These are phyloP conservation scores for Zygosaccharomyces pseudorouxii DNA, from an alignment of 805 yeast genomes.

Conservation along the genomic window DNA sequence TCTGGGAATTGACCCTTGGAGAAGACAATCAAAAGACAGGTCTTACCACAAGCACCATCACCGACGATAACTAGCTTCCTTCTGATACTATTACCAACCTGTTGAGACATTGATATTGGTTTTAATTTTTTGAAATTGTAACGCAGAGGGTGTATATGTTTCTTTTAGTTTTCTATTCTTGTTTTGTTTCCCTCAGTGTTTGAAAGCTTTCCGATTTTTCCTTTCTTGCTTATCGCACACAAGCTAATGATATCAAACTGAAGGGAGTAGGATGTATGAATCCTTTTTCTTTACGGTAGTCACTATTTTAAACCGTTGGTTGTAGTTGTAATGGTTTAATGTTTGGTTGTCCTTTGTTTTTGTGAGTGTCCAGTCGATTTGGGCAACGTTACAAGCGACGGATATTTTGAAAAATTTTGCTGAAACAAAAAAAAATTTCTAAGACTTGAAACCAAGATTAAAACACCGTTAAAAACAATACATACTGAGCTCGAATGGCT, in stretches of 20 bases:
- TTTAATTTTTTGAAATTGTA: neutral
- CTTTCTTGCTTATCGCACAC: too few species aligned
- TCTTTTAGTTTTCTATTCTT: neutral
- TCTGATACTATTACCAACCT: constrained; percentile 39
- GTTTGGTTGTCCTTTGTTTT: constrained; percentile 5
- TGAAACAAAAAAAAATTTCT: neutral
- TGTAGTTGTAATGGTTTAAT: neutral
- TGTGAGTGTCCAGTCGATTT: constrained; percentile 4
- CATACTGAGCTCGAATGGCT: neutral
- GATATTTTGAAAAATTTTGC: neutral
- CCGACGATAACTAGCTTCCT: constrained; percentile 91
- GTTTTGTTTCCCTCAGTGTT: neutral
- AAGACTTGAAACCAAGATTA: neutral
- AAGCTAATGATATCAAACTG: neutral
- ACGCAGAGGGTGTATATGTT: neutral
- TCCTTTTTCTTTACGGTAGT: constrained; percentile 1
- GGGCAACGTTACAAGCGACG: constrained; percentile 1
- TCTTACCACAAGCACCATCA: constrained; percentile 97
- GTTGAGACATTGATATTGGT: constrained; percentile 29
- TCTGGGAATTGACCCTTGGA: constrained; percentile 90
- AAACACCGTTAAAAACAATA: neutral
- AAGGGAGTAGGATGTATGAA: neutral
- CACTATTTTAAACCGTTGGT: neutral
- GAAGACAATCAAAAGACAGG: constrained; percentile 81
- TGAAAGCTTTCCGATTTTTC: neutral